Conservation (phyloP, 1,139 yeast genomes). For the Blastobotrys proliferans region DNA sequence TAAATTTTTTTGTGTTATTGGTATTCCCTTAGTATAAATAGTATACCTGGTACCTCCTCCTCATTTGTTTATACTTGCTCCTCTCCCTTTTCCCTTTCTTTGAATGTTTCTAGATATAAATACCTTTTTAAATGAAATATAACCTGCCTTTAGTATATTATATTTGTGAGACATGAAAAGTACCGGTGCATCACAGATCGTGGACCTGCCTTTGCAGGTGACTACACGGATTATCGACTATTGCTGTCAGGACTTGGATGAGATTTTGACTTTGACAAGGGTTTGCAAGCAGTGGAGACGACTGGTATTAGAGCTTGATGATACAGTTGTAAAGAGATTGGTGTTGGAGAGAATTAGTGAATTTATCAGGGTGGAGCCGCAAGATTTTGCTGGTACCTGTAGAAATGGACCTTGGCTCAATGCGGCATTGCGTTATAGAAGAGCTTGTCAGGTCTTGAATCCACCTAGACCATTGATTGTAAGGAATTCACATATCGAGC, state of each 20-base stretch:
- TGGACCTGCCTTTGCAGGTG: neutral
- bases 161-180: too few relatives aligned
- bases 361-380: neutral
- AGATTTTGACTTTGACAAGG: neutral
- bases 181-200: too few relatives aligned
- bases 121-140: too few relatives aligned
- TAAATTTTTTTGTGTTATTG: too few relatives aligned
- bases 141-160: too few relatives aligned
- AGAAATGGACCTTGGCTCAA: slow-evolving; percentile 2
- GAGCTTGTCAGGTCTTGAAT: neutral
- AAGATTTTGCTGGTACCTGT: neutral
- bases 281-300: slow-evolving; percentile 5
- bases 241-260: neutral
- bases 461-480: slow-evolving; percentile 1
- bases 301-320: neutral
- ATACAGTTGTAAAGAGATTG: neutral
- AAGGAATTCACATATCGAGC: neutral
- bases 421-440: neutral
- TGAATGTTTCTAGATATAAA: too few relatives aligned
- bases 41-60: too few relatives aligned
- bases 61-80: too few relatives aligned
- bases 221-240: neutral
- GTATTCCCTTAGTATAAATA: too few relatives aligned
- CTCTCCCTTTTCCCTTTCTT: too few relatives aligned
- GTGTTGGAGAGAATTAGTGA: neutral